Base-by-base conservation (phyloP, 2,329 filamentous ascomycete genomes). In the Aplosporella prunicola region DNA sequence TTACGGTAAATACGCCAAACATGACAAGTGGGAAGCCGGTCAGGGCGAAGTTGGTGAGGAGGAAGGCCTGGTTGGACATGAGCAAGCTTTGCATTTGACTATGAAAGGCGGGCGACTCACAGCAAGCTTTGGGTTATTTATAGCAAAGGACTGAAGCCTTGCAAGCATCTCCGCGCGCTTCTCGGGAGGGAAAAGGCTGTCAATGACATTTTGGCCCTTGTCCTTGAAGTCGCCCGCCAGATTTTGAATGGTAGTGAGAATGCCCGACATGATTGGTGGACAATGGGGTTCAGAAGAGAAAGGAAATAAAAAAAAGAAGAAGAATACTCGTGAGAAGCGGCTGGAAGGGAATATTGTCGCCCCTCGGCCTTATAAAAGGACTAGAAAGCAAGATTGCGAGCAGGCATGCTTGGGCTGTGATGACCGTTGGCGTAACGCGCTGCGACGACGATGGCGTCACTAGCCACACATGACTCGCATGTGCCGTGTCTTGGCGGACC, bases 11-110 rank as follows among this genome's bases (percentile, higher is more conserved):
- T 47, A 72, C 63, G 39, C 71, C 45, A 64, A 91, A 89, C 44
- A 87, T 61, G 26, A 78, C 58, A 41, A 88, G 50, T 1, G 84
- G 84, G 10, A 83, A 57, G 40, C 76, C 70, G 10, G 76, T 77
- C 44, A 87, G 68, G 41, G 76, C 56, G 41, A 79, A 50, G 55
- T 88, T 82, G 20, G 71, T 64, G 30, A 73, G 60, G 40, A 86
- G 53, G 56, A 91, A 84, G 41, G 77, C 74, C 81, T 85, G 45
- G 22, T 3, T 2, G 13, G 7, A 27, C 10, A 13, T 25, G 23
- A 31, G 39, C 50, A 22, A 46, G 37, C 29, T 23, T 23, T 16
- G n/a, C 32, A 14, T 13, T 13, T 32, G 25, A 15, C 15, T n/a
- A 4, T 18, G 5, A 4, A 9, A 13, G 22, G 15, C 15, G 27